These are phyloP conservation scores for Malus sieversii DNA, from an alignment of 306 rosid species.

Conservation along the genomic window DNA sequence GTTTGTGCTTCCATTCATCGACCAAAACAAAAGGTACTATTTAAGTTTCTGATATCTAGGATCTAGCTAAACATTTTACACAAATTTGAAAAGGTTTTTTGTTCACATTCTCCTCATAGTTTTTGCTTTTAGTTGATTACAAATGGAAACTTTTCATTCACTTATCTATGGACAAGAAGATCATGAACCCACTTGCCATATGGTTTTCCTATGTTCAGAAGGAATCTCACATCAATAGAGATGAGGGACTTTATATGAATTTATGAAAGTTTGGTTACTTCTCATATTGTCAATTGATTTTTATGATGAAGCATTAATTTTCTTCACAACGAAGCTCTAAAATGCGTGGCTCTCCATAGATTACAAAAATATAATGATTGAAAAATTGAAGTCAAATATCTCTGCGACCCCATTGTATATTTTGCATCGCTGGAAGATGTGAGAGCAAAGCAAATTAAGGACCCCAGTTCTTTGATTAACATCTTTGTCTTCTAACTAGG, in stretches of 20 bases:
- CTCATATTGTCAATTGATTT: too few relatives aligned
- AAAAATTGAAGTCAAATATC: conserved; percentile 24
- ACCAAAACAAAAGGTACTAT: neutral
- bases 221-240: neutral
- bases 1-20: neutral
- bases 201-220: neutral
- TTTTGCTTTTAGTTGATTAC: conserved; percentile 32
- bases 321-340: neutral
- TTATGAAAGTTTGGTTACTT: too few relatives aligned
- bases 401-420: conserved; percentile 33
- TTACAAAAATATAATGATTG: neutral
- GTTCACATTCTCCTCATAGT: neutral
- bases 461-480: conserved; percentile 36
- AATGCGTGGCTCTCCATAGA: neutral
- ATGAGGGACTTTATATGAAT: too few relatives aligned
- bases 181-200: conserved; percentile 14
- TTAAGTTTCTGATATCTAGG: neutral
- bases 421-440: conserved; percentile 45
- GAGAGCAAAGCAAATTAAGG: conserved; percentile 24
- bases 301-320: too few relatives aligned
- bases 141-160: conserved; percentile 20
- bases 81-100: neutral
- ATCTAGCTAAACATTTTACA: neutral
- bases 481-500: conserved; percentile 25
- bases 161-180: conserved; percentile 17